Base-by-base conservation (phyloP, 2,329 filamentous ascomycete species). In the Verticillium longisporum region DNA sequence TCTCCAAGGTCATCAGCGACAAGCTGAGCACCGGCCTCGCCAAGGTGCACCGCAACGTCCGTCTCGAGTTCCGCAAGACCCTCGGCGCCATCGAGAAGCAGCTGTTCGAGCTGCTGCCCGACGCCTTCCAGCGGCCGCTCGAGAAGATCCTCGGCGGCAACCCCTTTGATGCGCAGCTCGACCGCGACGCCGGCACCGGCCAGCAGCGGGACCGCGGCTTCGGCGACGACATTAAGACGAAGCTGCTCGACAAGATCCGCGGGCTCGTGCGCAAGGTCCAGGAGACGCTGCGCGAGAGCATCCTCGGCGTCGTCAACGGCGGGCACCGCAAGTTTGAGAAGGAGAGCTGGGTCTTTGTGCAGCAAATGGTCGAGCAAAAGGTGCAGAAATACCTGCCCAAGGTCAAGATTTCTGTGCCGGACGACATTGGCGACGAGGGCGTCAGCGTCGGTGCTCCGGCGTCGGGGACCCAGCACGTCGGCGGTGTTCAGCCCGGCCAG, bases 141-240 rank as follows among this genome's bases (percentile, higher is more conserved):
- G 77, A 80, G 65, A 79, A 76, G 69, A 77, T 80, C 10, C 73
- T 80, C 0, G 77, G 77, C 0, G 77, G 77, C 2, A 80, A 80
- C 56, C 77, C 77, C 6, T 80, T 80, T 61, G 77, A 79, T 66
- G 67, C 72, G 15, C 70, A 77, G 62, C 75, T 80, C 14, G 76
- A 79, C 60, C 70, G 70, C 18, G 72, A 76, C 18, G 70, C 69
- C 0, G 65, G 65, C 14, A 64, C 64, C 0, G 57, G 66, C 2
- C 61, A 68, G 4, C 62, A 71, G 0, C 26, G 36, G 2, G 73
- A 75, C 58, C 75, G 77, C 14, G 77, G 77, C 0, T 74, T 79
- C 21, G 72, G 74, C 0, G 75, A 79, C 32, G 76, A 79, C 36
- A 70, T 80, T 67, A 79, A 77, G 68, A 62, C 68, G 21, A 78